phyloP scores from a whole-genome alignment of 2,329 filamentous ascomycete species.

The Fusarium sp. region DNA sequence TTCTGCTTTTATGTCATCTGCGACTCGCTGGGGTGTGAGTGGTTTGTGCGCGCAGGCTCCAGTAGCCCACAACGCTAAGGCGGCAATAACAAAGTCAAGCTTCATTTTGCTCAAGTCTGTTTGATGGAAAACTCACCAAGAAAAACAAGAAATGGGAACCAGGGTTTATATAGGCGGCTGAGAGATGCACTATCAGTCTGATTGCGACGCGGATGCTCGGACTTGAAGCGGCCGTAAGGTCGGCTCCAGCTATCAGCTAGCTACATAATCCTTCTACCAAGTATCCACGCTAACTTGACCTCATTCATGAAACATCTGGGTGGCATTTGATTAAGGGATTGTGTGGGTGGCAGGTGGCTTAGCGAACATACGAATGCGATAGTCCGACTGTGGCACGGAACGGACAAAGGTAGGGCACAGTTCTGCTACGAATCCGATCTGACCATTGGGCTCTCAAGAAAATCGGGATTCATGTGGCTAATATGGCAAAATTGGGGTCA shows the following conservation, averaged over 20 bases:
- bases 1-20: constrained; percentile 16
- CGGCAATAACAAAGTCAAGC: not conserved
- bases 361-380: not conserved
- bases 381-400: not conserved
- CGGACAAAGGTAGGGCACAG: not conserved
- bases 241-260: not conserved
- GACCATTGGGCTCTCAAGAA: not conserved
- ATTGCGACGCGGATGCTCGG: not conserved
- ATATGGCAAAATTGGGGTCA: not conserved
- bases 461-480: not conserved
- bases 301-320: not conserved
- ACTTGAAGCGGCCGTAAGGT: not conserved
- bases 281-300: not conserved
- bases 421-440: not conserved
- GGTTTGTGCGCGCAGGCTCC: not conserved
- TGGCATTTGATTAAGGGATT: not conserved
- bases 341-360: not conserved
- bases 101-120: constrained; percentile 5
- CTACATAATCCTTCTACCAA: not conserved
- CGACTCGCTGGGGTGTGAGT: constrained; percentile 19
- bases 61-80: not conserved
- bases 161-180: not conserved
- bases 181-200: not conserved
- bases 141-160: not conserved
- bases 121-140: not conserved